phyloP scores from a whole-genome alignment of 257 asterid genomes.

The Cinchona pubescens region DNA sequence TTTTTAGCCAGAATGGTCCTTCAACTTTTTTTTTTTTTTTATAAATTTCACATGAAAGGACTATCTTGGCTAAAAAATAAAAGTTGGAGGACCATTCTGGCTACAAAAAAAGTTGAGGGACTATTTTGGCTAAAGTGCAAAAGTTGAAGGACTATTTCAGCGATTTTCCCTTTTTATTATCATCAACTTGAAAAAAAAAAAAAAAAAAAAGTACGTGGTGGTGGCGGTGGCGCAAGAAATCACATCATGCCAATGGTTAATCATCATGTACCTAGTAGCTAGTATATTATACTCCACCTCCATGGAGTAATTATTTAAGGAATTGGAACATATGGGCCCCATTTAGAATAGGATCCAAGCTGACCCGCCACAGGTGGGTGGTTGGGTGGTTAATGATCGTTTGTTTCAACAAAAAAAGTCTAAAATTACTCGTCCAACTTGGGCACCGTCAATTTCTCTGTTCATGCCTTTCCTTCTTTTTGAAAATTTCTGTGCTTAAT shows the following conservation, averaged over 20 bases:
- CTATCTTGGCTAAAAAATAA: too few species aligned
- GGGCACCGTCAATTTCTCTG: neutral
- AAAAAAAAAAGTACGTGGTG: neutral
- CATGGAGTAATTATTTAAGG: neutral
- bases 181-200: too few species aligned
- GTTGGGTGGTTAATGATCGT: conserved; percentile 12
- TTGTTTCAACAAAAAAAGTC: neutral
- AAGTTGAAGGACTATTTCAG: too few species aligned
- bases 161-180: too few species aligned
- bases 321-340: conserved; percentile 20
- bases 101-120: too few species aligned
- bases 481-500: neutral
- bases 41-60: too few species aligned
- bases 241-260: neutral
- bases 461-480: neutral
- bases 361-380: neutral
- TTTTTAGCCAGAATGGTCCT: too few species aligned
- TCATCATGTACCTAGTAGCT: neutral
- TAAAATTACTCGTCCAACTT: neutral
- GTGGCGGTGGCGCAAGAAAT: neutral
- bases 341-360: conserved; percentile 8
- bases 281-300: neutral
- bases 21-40: too few species aligned
- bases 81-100: too few species aligned
- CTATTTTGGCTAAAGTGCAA: too few species aligned